Conservation (phyloP, 2,329 filamentous ascomycete genomes). For the Aciculosporium take region DNA sequence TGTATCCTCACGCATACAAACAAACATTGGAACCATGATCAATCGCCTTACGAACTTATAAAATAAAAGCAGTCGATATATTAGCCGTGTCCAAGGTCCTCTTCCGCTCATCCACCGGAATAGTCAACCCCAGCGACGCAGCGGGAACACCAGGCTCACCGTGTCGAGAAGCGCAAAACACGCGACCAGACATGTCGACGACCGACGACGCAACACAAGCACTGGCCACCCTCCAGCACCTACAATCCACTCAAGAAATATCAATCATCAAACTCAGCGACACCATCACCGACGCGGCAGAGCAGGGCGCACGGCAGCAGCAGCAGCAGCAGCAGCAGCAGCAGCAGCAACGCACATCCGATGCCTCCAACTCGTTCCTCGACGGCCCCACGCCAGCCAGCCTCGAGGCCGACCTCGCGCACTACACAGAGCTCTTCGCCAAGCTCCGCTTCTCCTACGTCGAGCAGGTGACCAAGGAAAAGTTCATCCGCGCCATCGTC, state of each 20-base stretch:
- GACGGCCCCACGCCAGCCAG: slow-evolving; percentile 59
- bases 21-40: background rate
- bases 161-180: too few relatives aligned
- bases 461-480: slow-evolving; percentile 97
- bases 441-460: slow-evolving; percentile 96
- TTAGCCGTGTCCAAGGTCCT: background rate
- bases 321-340: too few relatives aligned
- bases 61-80: background rate
- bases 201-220: slow-evolving; percentile 24
- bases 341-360: slow-evolving; percentile 62
- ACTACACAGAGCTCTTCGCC: slow-evolving; percentile 91
- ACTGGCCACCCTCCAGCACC: slow-evolving; percentile 33
- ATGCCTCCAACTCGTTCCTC: slow-evolving; percentile 51
- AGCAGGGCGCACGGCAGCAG: slow-evolving; percentile 25
- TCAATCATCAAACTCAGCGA: slow-evolving; percentile 67
- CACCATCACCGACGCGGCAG: slow-evolving; percentile 45
- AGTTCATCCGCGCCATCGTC: slow-evolving; percentile 86
- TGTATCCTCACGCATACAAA: background rate
- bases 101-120: background rate
- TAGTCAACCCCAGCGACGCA: too few relatives aligned
- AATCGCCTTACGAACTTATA: background rate
- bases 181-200: slow-evolving; percentile 21
- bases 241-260: slow-evolving; percentile 46
- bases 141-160: too few relatives aligned
- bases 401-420: slow-evolving; percentile 67